phyloP scores from a whole-genome alignment of 257 asterid species.

The Scutellaria baicalensis region DNA sequence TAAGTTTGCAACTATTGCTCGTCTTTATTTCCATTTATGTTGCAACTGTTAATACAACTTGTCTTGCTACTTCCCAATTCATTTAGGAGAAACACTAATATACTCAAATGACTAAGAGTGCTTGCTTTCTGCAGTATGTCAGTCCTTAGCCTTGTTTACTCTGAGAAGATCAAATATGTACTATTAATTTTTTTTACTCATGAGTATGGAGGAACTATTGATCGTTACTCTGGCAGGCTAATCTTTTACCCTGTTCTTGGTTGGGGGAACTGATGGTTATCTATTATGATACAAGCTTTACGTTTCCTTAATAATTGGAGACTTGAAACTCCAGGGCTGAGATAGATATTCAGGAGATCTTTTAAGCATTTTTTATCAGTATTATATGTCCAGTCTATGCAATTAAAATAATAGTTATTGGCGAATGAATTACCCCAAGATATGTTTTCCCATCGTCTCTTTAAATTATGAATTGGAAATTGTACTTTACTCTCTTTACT shows the following conservation, averaged over 20 bases:
- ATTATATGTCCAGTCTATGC: neutral
- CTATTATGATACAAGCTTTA: neutral
- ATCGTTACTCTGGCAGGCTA: neutral
- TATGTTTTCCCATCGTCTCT: neutral
- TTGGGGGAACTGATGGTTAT: neutral
- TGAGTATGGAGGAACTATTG: neutral
- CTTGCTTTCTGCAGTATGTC: constrained; percentile 3
- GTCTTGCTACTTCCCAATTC: neutral
- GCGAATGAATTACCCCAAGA: neutral
- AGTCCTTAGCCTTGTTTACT: neutral
- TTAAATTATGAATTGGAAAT: neutral
- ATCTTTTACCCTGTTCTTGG: neutral
- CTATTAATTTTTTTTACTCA: neutral
- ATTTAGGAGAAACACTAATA: neutral
- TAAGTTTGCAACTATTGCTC: constrained; percentile 16
- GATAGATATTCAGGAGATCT: neutral
- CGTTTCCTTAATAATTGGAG: neutral
- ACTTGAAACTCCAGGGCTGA: neutral
- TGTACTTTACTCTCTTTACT: neutral
- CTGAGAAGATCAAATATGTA: neutral
- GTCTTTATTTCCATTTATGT: constrained; percentile 11
- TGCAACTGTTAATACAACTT: constrained; percentile 2
- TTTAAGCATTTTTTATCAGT: neutral
- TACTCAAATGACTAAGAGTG: neutral
- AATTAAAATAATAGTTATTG: neutral